Conservation (phyloP, 2,329 filamentous ascomycete species). For the Sclerotinia spermophila region DNA sequence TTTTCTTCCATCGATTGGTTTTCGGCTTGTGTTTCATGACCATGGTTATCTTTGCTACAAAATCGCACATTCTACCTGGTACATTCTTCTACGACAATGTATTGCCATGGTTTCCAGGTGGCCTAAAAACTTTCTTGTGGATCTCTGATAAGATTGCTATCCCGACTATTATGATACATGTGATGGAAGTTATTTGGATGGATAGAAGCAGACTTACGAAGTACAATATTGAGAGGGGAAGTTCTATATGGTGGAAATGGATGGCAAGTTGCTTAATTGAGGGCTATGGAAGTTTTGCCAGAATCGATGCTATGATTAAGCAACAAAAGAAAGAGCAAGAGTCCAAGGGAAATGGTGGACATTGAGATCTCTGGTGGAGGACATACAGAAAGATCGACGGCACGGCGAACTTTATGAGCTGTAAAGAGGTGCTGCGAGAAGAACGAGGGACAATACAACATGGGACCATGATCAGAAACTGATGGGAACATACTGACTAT, state of each 20-base stretch:
- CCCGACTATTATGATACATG: constrained; percentile 62
- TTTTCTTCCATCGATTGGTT: constrained; percentile 46
- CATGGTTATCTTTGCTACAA: constrained; percentile 48
- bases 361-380: background rate
- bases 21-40: constrained; percentile 55
- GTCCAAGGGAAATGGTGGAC: constrained; percentile 1
- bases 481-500: background rate
- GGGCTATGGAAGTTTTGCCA: constrained; percentile 48
- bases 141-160: constrained; percentile 57
- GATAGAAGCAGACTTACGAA: constrained; percentile 46
- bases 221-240: constrained; percentile 46
- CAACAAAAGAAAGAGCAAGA: constrained; percentile 44
- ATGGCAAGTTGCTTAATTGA: constrained; percentile 50
- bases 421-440: background rate
- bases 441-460: background rate
- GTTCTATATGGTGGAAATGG: constrained; percentile 53
- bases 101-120: constrained; percentile 52
- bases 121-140: constrained; percentile 55
- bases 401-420: background rate
- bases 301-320: constrained; percentile 49
- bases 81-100: constrained; percentile 49
- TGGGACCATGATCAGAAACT: background rate
- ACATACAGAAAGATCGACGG: background rate
- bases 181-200: constrained; percentile 56
- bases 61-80: constrained; percentile 51